Percentiles rank a stretch among this genome's conserved stretches.
Conservation (phyloP, 805 yeast genomes). For the Nakazawaea sp. region DNA sequence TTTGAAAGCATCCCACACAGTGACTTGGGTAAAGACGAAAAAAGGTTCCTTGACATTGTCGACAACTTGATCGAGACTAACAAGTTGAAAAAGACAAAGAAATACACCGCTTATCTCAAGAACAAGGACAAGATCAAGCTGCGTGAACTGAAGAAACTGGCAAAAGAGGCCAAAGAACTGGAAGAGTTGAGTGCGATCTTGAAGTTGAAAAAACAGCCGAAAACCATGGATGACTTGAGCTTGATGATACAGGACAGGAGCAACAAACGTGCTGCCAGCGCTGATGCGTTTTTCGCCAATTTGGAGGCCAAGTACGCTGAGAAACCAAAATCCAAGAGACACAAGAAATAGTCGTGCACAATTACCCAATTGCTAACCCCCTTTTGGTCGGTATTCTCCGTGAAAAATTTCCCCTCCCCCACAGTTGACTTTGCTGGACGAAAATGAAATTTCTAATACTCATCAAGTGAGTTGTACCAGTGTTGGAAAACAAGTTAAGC, state of each 20-base stretch:
- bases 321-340: conserved; percentile 23
- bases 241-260: conserved; percentile 44
- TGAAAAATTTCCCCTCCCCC: no score
- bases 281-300: conserved; percentile 38
- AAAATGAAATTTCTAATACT: no score
- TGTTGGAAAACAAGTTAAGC: no score
- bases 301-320: conserved; percentile 45
- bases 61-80: conserved; percentile 33
- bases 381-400: no score
- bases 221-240: conserved; percentile 25
- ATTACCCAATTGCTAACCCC: no score
- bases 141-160: conserved; percentile 41
- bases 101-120: conserved; percentile 46
- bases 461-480: no score
- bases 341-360: not conserved
- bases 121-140: conserved; percentile 40
- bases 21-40: conserved; percentile 57
- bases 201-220: conserved; percentile 24
- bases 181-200: conserved; percentile 36
- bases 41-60: conserved; percentile 49
- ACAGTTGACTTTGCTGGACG: no score
- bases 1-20: conserved; percentile 78
- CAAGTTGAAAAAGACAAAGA: conserved; percentile 28
- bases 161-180: conserved; percentile 63
- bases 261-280: conserved; percentile 30